Conservation (phyloP, 2,329 filamentous ascomycete genomes). For the Verruconis gallopava region DNA sequence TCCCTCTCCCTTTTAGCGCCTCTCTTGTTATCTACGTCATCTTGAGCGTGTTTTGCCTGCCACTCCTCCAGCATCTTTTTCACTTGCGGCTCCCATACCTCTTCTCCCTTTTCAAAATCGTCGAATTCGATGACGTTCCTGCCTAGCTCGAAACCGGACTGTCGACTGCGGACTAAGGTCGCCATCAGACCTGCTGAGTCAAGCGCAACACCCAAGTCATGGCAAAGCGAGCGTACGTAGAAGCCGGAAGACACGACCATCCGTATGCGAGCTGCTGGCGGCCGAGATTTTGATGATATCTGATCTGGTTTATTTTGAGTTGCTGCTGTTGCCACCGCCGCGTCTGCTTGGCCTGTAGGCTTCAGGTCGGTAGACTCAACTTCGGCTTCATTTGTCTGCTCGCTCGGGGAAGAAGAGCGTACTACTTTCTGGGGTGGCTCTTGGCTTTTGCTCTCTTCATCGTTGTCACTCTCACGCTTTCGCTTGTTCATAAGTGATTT, state of each 20-base stretch:
- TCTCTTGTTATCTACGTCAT: not conserved
- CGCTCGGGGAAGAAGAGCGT: not conserved
- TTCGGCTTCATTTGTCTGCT: not conserved
- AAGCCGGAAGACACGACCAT: slow-evolving; percentile 94
- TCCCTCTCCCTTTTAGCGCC: slow-evolving; percentile 12
- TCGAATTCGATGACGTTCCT: slow-evolving; percentile 66
- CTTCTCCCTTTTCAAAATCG: slow-evolving; percentile 63
- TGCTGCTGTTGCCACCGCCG: not conserved
- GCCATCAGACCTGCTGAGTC: slow-evolving; percentile 78
- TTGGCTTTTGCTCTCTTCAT: slow-evolving; percentile 11
- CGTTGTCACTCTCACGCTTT: slow-evolving; percentile 22
- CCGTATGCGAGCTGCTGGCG: slow-evolving; percentile 57
- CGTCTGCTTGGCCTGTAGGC: not conserved
- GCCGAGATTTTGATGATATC: slow-evolving; percentile 10
- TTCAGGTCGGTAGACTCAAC: slow-evolving; percentile 15
- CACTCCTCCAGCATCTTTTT: slow-evolving; percentile 41
- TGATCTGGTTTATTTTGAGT: slow-evolving; percentile 2
- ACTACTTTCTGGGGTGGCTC: slow-evolving; percentile 20
- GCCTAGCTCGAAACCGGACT: slow-evolving; percentile 66
- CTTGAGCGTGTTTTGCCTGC: slow-evolving; percentile 23
- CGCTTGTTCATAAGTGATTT: slow-evolving; percentile 27
- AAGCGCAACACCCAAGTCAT: slow-evolving; percentile 76
- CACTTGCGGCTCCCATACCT: slow-evolving; percentile 71
- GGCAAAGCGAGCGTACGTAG: slow-evolving; percentile 87
- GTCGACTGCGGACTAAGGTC: slow-evolving; percentile 64